Evolutionary conservation across 2,329 filamentous ascomycete species (phyloP).

Genomic region (Venturia asperata): DNA sequence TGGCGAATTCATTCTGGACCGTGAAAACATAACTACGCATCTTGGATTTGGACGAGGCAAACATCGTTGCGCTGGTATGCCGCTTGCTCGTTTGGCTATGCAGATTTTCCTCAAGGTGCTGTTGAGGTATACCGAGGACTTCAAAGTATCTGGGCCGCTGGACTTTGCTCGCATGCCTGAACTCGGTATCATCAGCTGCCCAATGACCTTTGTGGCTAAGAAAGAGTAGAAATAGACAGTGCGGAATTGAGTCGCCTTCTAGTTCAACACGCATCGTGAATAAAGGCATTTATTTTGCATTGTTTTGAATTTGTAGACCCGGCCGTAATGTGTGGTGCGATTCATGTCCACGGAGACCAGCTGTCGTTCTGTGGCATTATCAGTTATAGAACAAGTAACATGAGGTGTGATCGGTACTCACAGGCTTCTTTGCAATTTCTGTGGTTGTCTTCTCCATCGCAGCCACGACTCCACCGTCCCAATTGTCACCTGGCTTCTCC

Average conservation of each 20-base stretch:
- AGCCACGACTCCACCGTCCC: conserved; percentile 6
- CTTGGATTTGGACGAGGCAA: conserved; percentile 17
- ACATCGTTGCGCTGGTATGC: conserved; percentile 16
- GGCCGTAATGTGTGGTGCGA: too few relatives aligned
- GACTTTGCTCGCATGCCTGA: conserved; percentile 19
- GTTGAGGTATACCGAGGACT: conserved; percentile 11
- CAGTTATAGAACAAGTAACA: neutral
- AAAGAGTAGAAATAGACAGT: neutral
- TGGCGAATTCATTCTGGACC: conserved; percentile 7
- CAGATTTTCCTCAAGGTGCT: conserved; percentile 1
- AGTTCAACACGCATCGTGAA: neutral
- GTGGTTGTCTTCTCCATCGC: neutral
- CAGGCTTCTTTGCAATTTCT: neutral
- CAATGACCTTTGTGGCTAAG: conserved; percentile 14
- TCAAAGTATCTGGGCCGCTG: conserved; percentile 14
- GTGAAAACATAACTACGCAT: conserved; percentile 14
- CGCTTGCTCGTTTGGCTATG: conserved; percentile 15
- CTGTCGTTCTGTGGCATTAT: neutral
- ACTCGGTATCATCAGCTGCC: conserved; percentile 18
- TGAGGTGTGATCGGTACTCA: neutral
- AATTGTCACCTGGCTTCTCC: conserved; percentile 1
- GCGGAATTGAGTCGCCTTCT: neutral
- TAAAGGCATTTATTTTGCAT: neutral
- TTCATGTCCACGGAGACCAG: conserved; percentile 6
- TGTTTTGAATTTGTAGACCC: neutral